phyloP scores from a whole-genome alignment of 495 filamentous ascomycete species.

The Pyrenula aspistea region DNA sequence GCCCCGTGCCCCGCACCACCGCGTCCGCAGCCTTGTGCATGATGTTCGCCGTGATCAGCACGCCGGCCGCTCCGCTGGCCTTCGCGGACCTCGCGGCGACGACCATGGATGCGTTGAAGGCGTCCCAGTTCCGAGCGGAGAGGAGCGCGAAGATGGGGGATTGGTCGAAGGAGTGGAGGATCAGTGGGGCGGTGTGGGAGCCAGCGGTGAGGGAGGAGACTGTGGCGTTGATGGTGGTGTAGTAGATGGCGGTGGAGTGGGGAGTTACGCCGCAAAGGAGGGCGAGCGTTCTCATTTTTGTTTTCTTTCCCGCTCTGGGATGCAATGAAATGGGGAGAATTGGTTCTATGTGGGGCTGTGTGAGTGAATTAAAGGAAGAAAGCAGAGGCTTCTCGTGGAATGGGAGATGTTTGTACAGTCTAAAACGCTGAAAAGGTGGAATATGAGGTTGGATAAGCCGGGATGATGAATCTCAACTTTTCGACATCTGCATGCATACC shows the following conservation, averaged over 20 bases:
- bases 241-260: constrained; percentile 10
- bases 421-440: too few relatives aligned
- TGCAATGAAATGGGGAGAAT: too few relatives aligned
- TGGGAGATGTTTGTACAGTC: too few relatives aligned
- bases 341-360: too few relatives aligned
- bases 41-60: constrained; percentile 11
- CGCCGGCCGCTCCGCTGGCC: constrained; percentile 6
- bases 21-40: constrained; percentile 4
- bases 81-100: constrained; percentile 1
- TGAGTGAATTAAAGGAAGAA: too few relatives aligned
- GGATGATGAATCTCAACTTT: too few relatives aligned
- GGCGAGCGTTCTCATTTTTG: constrained; percentile 15
- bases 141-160: constrained; percentile 4
- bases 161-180: constrained; percentile 13
- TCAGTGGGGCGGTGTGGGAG: constrained; percentile 6
- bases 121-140: constrained; percentile 6
- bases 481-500: too few relatives aligned
- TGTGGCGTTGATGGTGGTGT: constrained; percentile 9
- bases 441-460: too few relatives aligned
- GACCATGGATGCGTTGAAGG: background rate
- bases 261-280: constrained; percentile 9
- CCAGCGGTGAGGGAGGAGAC: constrained; percentile 6
- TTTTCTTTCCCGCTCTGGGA: too few relatives aligned
- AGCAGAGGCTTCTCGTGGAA: too few relatives aligned
- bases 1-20: background rate